Base-by-base conservation (phyloP, 805 yeast genomes). In the Lachancea kluyveri region DNA sequence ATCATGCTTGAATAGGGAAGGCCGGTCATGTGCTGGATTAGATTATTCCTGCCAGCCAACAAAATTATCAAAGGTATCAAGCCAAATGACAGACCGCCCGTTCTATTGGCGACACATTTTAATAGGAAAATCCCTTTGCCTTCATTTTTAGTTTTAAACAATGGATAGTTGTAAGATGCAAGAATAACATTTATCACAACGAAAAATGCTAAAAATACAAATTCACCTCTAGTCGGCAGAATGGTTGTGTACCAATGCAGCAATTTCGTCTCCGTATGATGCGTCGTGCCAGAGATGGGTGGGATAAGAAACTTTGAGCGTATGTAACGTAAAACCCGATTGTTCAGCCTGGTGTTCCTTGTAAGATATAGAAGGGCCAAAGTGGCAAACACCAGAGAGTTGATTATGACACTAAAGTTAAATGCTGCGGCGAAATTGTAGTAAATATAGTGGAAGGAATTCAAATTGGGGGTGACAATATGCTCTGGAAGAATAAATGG, bases 1-100 rank as follows among this genome's bases (percentile, higher is more conserved):
- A 79, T 69, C 56, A 82, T 80, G 1, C 80, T 66, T 7, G 77
- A 61, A 43, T 71, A 77, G 4, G 75, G 62, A 66, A 85, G 66
- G 3, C 84, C 83, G 0, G 88, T 71, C 4, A 78, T 27, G 45
- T 59, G 59, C 39, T 72, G 71, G 41, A 83, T 55, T 17, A 84
- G 63, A 52, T 79, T 84, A 55, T 81, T 84, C 47, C 94, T 64
- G 7, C 86, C 82, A 6, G 84, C 79, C 50, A 83, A 77, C 21
- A 81, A 49, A 13, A 77, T 63, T 19, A 76, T 46, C 4, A 69
- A 42, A 0, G 92, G 90, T 39, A 77, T 42, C 24, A 62, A 62
- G 1, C 61, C 60, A 42, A 63, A 58, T 10, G 68, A 65, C 17
- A 69, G 41, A 4, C 68, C 69, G 1, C 74, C 76, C 0, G 69